These are phyloP conservation scores for Ceratocystis destructans DNA, from an alignment of 2,329 filamentous ascomycete genomes.

Conservation along the genomic window DNA sequence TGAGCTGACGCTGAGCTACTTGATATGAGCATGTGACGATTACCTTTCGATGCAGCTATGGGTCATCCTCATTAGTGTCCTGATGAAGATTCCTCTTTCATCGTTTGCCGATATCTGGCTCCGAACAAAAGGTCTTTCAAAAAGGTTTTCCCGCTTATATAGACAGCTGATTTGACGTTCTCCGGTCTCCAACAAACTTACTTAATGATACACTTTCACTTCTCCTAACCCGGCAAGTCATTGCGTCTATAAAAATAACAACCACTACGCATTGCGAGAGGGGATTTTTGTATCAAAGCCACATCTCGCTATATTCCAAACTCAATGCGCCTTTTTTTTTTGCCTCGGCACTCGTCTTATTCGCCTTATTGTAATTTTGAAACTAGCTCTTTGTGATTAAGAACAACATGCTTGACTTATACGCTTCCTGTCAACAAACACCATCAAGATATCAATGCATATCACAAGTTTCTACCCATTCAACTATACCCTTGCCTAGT, in stretches of 20 bases:
- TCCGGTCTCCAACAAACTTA: too few relatives aligned
- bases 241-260: not conserved
- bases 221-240: not conserved
- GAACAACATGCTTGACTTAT: not conserved
- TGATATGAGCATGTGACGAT: not conserved
- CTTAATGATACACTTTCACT: too few relatives aligned
- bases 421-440: not conserved
- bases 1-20: not conserved
- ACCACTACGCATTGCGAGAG: not conserved
- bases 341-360: not conserved
- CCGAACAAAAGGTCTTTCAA: not conserved
- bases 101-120: not conserved
- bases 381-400: not conserved
- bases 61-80: not conserved
- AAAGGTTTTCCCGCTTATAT: too few relatives aligned
- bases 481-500: not conserved
- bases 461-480: not conserved
- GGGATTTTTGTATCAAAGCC: not conserved
- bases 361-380: not conserved
- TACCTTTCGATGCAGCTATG: not conserved
- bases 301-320: not conserved
- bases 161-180: not conserved
- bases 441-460: not conserved
- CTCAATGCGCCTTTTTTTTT: not conserved
- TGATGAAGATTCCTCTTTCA: too few relatives aligned